Percentiles rank a stretch among this genome's conserved stretches.
Conservation (phyloP, 1,139 yeast genomes). For the Hyphopichia burtonii region DNA sequence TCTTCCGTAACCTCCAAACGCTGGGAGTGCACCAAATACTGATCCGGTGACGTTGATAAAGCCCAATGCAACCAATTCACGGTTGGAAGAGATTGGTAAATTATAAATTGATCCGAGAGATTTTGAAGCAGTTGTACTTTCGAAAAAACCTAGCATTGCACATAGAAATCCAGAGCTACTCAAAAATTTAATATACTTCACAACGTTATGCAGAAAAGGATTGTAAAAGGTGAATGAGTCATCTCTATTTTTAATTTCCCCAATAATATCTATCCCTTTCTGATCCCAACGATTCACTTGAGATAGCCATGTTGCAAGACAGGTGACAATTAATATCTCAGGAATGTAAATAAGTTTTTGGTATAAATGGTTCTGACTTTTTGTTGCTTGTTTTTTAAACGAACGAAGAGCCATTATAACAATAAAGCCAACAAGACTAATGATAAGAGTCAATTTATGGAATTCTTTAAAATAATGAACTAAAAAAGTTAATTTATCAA, state of each 20-base stretch:
- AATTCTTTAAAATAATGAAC: constrained; percentile 34
- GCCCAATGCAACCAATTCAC: constrained; percentile 84
- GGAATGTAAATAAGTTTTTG: constrained; percentile 55
- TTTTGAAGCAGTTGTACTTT: constrained; percentile 90
- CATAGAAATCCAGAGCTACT: constrained; percentile 66
- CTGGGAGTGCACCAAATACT: constrained; percentile 77
- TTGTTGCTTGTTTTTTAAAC: constrained; percentile 35
- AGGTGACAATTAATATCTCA: constrained; percentile 77
- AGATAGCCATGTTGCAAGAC: constrained; percentile 60
- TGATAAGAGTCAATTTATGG: constrained; percentile 51
- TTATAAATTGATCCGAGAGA: constrained; percentile 67
- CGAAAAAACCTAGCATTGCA: constrained; percentile 89
- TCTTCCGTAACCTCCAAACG: constrained; percentile 96
- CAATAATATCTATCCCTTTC: constrained; percentile 66
- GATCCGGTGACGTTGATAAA: constrained; percentile 67
- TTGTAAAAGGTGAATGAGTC: constrained; percentile 27
- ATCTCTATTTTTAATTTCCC: constrained; percentile 48
- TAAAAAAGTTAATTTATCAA: constrained; percentile 66
- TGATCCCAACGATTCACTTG: constrained; percentile 52
- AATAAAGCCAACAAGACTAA: constrained; percentile 50
- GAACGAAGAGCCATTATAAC: constrained; percentile 40
- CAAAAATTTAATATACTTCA: constrained; percentile 39
- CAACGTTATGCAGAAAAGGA: constrained; percentile 28
- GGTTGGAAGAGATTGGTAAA: constrained; percentile 67
- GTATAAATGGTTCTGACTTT: constrained; percentile 9